Percentiles rank a stretch among this genome's conserved stretches.
Conservation (phyloP, 164 flowering plant species). For the Magnolia sinica region DNA sequence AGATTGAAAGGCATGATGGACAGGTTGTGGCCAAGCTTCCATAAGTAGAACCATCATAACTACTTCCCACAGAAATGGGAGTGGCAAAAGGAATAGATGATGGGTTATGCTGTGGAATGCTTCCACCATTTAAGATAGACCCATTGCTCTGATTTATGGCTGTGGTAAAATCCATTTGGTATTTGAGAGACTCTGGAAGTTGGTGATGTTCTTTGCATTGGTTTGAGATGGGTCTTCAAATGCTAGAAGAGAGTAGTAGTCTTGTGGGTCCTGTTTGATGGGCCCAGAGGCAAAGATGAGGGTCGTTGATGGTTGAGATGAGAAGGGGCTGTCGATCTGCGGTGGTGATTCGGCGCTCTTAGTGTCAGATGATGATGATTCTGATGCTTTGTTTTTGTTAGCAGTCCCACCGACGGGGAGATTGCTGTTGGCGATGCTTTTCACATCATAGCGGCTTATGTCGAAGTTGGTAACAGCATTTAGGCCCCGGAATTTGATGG, state of each 20-base stretch:
- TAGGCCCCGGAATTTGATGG: slow-evolving; percentile 75
- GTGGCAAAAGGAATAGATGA: slow-evolving; percentile 24
- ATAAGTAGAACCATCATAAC: slow-evolving; percentile 21
- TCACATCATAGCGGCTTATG: slow-evolving; percentile 77
- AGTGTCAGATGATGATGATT: slow-evolving; percentile 30
- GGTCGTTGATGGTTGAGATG: slow-evolving; percentile 20
- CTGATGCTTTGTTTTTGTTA: slow-evolving; percentile 36
- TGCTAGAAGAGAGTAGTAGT: slow-evolving; percentile 24
- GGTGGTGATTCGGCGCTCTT: slow-evolving; percentile 20
- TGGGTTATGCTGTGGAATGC: slow-evolving; percentile 18
- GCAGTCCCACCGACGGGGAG: slow-evolving; percentile 67
- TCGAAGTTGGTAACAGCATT: slow-evolving; percentile 86
- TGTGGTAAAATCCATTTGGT: slow-evolving; percentile 23
- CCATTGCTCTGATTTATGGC: slow-evolving; percentile 3
- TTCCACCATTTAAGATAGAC: slow-evolving; percentile 6
- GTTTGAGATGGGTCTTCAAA: slow-evolving; percentile 19
- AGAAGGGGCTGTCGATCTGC: slow-evolving; percentile 17
- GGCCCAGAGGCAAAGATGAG: slow-evolving; percentile 35
- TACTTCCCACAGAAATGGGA: slow-evolving; percentile 20
- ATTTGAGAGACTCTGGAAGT: background rate
- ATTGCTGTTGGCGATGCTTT: slow-evolving; percentile 59
- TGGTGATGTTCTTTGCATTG: background rate
- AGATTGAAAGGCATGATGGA: slow-evolving; percentile 1
- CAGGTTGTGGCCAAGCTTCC: background rate
- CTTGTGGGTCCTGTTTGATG: slow-evolving; percentile 22